Evolutionary conservation across 2,329 filamentous ascomycete species (phyloP).

Genomic region (Pezicula carpinea): DNA sequence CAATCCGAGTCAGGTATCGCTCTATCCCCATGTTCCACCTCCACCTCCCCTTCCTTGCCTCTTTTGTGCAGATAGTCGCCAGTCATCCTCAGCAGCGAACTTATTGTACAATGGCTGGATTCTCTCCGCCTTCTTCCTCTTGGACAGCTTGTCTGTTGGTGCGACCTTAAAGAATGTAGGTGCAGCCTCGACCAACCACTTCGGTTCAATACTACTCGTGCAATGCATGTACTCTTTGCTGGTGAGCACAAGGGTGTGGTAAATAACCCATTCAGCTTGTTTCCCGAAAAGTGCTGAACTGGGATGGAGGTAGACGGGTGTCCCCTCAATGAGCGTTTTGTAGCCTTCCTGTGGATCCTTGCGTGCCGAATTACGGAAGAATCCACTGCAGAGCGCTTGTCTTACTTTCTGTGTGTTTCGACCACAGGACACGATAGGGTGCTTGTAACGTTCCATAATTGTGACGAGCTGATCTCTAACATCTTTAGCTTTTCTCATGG

Average conservation of each 20-base stretch:
- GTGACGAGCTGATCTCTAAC: slow-evolving; percentile 87
- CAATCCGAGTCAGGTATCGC: no score
- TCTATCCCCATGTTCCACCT: slow-evolving; percentile 86
- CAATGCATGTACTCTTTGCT: slow-evolving; percentile 98
- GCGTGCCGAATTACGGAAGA: slow-evolving; percentile 91
- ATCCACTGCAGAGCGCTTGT: slow-evolving; percentile 84
- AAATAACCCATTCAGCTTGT: slow-evolving; percentile 93
- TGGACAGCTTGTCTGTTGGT: slow-evolving; percentile 77
- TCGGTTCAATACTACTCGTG: slow-evolving; percentile 89
- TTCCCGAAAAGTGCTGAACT: slow-evolving; percentile 91
- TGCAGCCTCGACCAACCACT: slow-evolving; percentile 91
- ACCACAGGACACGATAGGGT: slow-evolving; percentile 78
- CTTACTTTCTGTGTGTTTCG: slow-evolving; percentile 82
- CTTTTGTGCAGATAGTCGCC: slow-evolving; percentile 85
- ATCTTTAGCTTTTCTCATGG: slow-evolving; percentile 85
- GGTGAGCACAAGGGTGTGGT: slow-evolving; percentile 84
- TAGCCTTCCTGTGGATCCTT: slow-evolving; percentile 97
- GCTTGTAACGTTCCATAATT: slow-evolving; percentile 90
- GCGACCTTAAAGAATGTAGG: slow-evolving; percentile 99
- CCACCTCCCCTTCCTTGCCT: slow-evolving; percentile 79
- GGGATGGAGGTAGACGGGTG: slow-evolving; percentile 91
- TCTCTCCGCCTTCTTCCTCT: slow-evolving; percentile 87
- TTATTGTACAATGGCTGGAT: slow-evolving; percentile 95
- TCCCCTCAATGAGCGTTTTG: slow-evolving; percentile 94
- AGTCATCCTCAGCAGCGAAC: slow-evolving; percentile 89